Conservation (phyloP, 805 yeast species). For the baker's yeast (Saccharomyces cerevisiae) region DNA sequence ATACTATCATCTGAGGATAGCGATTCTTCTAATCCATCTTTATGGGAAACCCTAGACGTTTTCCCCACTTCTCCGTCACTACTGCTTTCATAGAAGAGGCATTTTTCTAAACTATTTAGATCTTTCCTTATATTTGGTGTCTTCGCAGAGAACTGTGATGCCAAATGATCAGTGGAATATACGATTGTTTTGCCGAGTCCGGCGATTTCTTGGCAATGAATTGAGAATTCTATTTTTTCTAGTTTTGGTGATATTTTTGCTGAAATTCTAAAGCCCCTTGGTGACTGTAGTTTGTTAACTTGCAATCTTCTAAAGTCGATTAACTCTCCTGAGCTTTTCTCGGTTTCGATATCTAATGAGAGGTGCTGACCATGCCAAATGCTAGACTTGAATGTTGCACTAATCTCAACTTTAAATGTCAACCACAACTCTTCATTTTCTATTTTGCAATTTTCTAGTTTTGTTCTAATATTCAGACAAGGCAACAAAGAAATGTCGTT, state of each 20-base stretch:
- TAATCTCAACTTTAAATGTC: conserved; percentile 18
- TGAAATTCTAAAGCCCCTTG: conserved; percentile 25
- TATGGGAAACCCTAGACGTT: conserved; percentile 5
- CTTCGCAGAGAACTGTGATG: background rate
- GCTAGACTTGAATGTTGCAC: conserved; percentile 12
- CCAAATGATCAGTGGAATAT: conserved; percentile 6
- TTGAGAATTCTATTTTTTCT: conserved; percentile 24
- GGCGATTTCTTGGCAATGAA: conserved; percentile 36
- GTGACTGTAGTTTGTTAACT: conserved; percentile 17
- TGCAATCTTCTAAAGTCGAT: conserved; percentile 39
- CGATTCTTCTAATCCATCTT: conserved; percentile 12
- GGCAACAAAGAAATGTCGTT: conserved; percentile 34
- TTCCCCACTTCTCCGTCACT: background rate
- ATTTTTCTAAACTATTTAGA: conserved; percentile 3
- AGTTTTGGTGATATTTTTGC: conserved; percentile 12
- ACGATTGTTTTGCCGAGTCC: conserved; percentile 17
- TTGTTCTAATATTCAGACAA: conserved; percentile 20
- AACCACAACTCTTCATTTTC: conserved; percentile 6
- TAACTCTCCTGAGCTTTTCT: conserved; percentile 29
- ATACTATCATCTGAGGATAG: conserved; percentile 24
- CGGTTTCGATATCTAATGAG: conserved; percentile 28
- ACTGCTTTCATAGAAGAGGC: conserved; percentile 3
- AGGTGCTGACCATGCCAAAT: conserved; percentile 32
- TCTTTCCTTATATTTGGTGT: background rate
- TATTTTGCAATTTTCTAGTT: conserved; percentile 8